Conservation (phyloP, 1,139 yeast species). For the Scheffersomyces lignicola region DNA sequence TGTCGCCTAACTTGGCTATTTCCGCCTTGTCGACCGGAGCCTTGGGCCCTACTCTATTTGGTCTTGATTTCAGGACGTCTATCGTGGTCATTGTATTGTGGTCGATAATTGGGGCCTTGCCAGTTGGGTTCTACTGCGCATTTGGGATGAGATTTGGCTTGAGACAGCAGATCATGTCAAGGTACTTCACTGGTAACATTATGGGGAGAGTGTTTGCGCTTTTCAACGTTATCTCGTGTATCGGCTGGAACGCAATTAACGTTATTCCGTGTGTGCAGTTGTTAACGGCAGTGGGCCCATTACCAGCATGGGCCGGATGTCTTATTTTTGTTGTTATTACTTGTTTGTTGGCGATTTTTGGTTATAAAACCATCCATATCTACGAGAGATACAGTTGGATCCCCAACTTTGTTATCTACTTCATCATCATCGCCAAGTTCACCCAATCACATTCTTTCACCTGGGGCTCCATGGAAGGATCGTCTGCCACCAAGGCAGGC, state of each 20-base stretch:
- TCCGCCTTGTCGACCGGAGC: constrained; percentile 31
- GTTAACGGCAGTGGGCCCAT: constrained; percentile 23
- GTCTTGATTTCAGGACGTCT: constrained; percentile 34
- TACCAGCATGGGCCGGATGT: constrained; percentile 37
- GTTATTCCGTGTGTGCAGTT: constrained; percentile 33
- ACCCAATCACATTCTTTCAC: constrained; percentile 22
- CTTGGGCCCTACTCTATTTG: constrained; percentile 28
- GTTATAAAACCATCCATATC: constrained; percentile 27
- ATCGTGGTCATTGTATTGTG: constrained; percentile 27
- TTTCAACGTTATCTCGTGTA: constrained; percentile 30
- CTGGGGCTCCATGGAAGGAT: constrained; percentile 34
- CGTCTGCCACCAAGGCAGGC: constrained; percentile 36
- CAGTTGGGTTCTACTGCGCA: constrained; percentile 31
- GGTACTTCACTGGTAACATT: constrained; percentile 32
- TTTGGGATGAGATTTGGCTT: constrained; percentile 34
- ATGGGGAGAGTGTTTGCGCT: constrained; percentile 33
- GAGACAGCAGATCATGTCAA: constrained; percentile 32
- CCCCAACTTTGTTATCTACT: constrained; percentile 27
- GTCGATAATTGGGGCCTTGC: constrained; percentile 27
- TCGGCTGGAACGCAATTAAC: constrained; percentile 40
- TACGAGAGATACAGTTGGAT: constrained; percentile 32
- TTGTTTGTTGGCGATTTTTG: constrained; percentile 26
- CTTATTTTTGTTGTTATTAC: constrained; percentile 28
- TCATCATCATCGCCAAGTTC: constrained; percentile 27
- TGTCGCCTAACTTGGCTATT: constrained; percentile 33